Evolutionary conservation across 2,329 filamentous ascomycete species (phyloP).

Genomic region (Pestalotiopsis sp.): DNA sequence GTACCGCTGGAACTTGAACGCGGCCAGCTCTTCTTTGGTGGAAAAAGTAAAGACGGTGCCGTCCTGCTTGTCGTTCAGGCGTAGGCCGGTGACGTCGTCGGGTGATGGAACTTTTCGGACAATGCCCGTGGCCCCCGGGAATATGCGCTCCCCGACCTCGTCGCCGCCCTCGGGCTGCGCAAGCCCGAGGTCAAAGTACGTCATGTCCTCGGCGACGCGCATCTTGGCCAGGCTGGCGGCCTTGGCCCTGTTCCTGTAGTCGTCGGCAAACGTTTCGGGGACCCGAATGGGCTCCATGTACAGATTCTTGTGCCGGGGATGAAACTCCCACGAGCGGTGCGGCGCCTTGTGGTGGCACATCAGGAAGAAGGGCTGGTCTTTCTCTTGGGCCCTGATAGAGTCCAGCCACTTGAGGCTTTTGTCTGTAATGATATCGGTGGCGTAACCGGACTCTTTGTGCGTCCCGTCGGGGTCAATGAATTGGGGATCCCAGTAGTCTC

Average conservation of each 20-base stretch:
- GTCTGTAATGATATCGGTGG: slow-evolving; percentile 54
- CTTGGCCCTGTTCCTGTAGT: slow-evolving; percentile 55
- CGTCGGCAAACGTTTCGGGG: slow-evolving; percentile 54
- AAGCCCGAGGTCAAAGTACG: slow-evolving; percentile 53
- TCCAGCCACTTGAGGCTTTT: slow-evolving; percentile 47
- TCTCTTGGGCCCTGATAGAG: slow-evolving; percentile 23
- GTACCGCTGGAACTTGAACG: slow-evolving; percentile 60
- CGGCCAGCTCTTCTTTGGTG: slow-evolving; percentile 41
- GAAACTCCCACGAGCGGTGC: slow-evolving; percentile 53
- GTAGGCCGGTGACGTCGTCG: slow-evolving; percentile 16
- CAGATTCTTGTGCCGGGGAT: slow-evolving; percentile 48
- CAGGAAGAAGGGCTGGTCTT: slow-evolving; percentile 50
- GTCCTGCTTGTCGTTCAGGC: slow-evolving; percentile 47
- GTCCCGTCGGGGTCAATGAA: slow-evolving; percentile 45
- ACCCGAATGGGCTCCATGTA: slow-evolving; percentile 48
- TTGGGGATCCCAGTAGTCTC: slow-evolving; percentile 52
- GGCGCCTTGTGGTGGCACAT: slow-evolving; percentile 62
- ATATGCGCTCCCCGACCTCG: slow-evolving; percentile 37
- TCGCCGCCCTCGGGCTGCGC: slow-evolving; percentile 52
- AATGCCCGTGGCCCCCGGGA: slow-evolving; percentile 26
- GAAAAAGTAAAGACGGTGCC: slow-evolving; percentile 49
- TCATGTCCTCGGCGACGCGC: slow-evolving; percentile 52
- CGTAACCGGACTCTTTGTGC: slow-evolving; percentile 43
- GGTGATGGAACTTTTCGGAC: slow-evolving; percentile 29
- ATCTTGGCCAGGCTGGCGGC: slow-evolving; percentile 54